These are phyloP conservation scores for Heteromeles arbutifolia DNA, from an alignment of 306 rosid species.

Conservation along the genomic window DNA sequence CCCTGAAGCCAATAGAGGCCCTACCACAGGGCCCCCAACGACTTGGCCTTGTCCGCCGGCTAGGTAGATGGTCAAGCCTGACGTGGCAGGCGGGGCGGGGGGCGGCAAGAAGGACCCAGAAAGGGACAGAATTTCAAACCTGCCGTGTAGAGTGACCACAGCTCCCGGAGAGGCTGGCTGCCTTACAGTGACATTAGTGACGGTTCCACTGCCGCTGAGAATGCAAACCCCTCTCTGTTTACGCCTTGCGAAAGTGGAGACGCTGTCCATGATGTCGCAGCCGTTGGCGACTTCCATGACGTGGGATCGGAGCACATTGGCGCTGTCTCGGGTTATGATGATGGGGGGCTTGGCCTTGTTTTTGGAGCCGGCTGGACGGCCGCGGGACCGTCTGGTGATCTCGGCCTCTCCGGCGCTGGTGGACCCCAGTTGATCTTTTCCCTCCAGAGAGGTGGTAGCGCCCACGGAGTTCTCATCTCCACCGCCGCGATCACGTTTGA, in stretches of 20 bases:
- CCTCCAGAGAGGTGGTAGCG: slow-evolving; percentile 15
- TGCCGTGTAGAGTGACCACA: slow-evolving; percentile 75
- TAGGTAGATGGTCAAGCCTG: slow-evolving; percentile 69
- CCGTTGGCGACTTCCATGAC: slow-evolving; percentile 78
- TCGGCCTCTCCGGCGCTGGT: slow-evolving; percentile 26
- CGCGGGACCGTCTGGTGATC: slow-evolving; percentile 62
- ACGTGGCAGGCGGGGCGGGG: slow-evolving; percentile 71
- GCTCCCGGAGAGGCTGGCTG: slow-evolving; percentile 85
- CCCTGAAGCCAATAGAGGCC: slow-evolving; percentile 67
- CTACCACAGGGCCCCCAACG: slow-evolving; percentile 80
- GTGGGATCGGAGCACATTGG: slow-evolving; percentile 84
- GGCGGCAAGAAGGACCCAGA: slow-evolving; percentile 91
- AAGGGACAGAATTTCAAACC: slow-evolving; percentile 77
- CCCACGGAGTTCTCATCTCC: slow-evolving; percentile 24
- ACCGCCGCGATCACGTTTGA: slow-evolving; percentile 61
- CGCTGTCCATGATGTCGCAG: slow-evolving; percentile 75
- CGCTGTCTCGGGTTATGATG: slow-evolving; percentile 84
- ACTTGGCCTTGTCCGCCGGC: slow-evolving; percentile 95
- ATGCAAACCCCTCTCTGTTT: slow-evolving; percentile 81
- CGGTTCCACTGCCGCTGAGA: slow-evolving; percentile 82
- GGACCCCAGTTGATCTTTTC: slow-evolving; percentile 29
- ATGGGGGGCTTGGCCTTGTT: slow-evolving; percentile 93
- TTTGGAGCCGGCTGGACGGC: slow-evolving; percentile 80
- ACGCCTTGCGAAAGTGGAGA: slow-evolving; percentile 61
- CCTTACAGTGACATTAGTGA: slow-evolving; percentile 74